Evolutionary conservation across 257 asterid species (phyloP), one percentile per base, ranked within the genome.

Genomic region (Gynochthodes officinalis): DNA sequence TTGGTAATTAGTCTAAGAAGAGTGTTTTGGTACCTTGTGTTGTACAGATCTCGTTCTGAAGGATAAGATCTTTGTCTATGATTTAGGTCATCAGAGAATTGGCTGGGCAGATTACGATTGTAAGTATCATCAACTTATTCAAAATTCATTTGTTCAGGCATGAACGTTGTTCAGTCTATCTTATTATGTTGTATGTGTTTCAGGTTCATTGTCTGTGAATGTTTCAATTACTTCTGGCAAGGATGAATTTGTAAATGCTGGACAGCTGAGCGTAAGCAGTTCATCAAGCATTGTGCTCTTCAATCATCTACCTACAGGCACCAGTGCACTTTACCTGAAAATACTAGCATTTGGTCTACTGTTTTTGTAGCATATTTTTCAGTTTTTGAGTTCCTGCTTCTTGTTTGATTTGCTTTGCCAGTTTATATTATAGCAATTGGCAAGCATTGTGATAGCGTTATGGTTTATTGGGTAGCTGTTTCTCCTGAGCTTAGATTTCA

Each of bases 61-160:
- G 81, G 97, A 89, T 73, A 93, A 88, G 80, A 90, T 93, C 71
- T 73, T 90, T 18, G 91, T 90, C n/a, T 89, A 93, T 73, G 98
- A 93, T 82, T 78, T 93, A 83, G 93, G 89, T 81, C 95, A 65
- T 65, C 93, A 86, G 79, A 82, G 97, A 78, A 64, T 90, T 67
- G 97, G 96, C 78, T 90, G 97, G 97, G 90, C 91, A 69, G 96
- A 88, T 71, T 85, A 89, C 58, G 90, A 93, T 70, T 93, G 98
- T 93, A 82, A 89, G 97, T 82, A 27, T 28, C 5, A 32, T 23
- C 40, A 39, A 25, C 46, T 25, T 18, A 28, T 39, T 19, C 19
- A 58, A 48, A n/a, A 50, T n/a, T 55, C 35, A 25, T 15, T 58
- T 25, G 27, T 40, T 2, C 30, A 16, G 53, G 2, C 53, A 5